phyloP scores from a whole-genome alignment of 495 filamentous ascomycete genomes.

The Penicillium steckii region DNA sequence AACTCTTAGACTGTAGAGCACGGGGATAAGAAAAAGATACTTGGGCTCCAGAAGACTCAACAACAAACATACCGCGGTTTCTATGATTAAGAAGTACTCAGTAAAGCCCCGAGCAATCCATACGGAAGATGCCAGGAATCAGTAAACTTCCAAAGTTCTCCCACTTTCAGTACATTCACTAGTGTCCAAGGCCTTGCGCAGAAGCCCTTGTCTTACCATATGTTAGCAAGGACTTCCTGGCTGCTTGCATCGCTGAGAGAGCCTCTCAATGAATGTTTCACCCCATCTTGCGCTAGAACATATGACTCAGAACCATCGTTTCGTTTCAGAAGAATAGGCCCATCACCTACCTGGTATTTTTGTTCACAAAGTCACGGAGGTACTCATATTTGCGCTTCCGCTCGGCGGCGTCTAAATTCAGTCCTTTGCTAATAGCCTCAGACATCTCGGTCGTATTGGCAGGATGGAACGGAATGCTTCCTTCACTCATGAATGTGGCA shows the following conservation, averaged over 20 bases:
- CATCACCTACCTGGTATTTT: slow-evolving; percentile 69
- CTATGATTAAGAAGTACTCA: too few relatives aligned
- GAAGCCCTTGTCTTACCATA: too few relatives aligned
- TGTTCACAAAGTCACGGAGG: slow-evolving; percentile 79
- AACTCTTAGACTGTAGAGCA: too few relatives aligned
- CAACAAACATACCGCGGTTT: too few relatives aligned
- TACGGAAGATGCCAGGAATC: background rate
- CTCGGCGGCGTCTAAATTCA: slow-evolving; percentile 80
- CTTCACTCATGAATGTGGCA: slow-evolving; percentile 74
- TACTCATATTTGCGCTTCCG: slow-evolving; percentile 74
- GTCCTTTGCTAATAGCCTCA: slow-evolving; percentile 77
- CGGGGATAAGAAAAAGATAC: too few relatives aligned
- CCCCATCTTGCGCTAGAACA: slow-evolving; percentile 37
- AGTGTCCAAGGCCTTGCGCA: too few relatives aligned
- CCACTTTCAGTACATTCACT: too few relatives aligned
- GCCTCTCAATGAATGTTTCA: slow-evolving; percentile 31
- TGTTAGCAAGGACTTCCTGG: slow-evolving; percentile 8
- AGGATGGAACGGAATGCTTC: slow-evolving; percentile 84
- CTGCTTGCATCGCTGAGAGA: slow-evolving; percentile 20
- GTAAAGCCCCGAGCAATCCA: too few relatives aligned
- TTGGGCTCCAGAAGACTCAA: too few relatives aligned
- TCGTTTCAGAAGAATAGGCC: too few relatives aligned
- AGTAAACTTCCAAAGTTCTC: background rate
- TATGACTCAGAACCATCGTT: too few relatives aligned
- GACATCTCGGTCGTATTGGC: slow-evolving; percentile 89